Evolutionary conservation across 106 monocot species (phyloP).

Genomic region (Ottelia alismoides): DNA sequence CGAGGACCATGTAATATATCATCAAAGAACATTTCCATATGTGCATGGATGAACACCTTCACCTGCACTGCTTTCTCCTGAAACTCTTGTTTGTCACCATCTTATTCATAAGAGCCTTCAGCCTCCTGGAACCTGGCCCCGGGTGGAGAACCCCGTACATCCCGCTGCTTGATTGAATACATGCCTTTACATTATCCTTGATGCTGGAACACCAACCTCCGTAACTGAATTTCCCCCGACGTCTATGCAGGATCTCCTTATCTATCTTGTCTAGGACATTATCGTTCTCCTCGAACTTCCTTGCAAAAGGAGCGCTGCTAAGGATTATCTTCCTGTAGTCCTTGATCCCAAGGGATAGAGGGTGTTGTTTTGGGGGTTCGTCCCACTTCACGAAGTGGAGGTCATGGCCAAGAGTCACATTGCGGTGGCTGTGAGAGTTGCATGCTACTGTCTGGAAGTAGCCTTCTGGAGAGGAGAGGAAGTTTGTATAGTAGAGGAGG

Average conservation of each 20-base stretch:
- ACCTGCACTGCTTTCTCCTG: constrained; percentile 44
- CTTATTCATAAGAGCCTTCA: constrained; percentile 50
- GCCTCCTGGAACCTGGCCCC: constrained; percentile 61
- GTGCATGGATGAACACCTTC: no score
- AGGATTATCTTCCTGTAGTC: constrained; percentile 61
- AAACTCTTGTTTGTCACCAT: constrained; percentile 22
- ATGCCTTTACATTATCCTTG: not conserved
- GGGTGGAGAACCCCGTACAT: constrained; percentile 29
- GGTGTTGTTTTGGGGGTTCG: constrained; percentile 76
- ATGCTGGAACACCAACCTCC: constrained; percentile 67
- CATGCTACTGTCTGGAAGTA: constrained; percentile 88
- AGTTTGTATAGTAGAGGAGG: constrained; percentile 88
- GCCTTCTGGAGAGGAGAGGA: constrained; percentile 78
- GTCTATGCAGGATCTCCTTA: constrained; percentile 50
- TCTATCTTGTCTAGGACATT: constrained; percentile 73
- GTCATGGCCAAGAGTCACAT: constrained; percentile 69
- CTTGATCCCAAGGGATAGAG: constrained; percentile 34
- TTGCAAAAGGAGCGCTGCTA: constrained; percentile 44
- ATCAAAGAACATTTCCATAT: no score
- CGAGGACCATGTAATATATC: no score
- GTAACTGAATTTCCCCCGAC: constrained; percentile 22
- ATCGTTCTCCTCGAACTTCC: constrained; percentile 75
- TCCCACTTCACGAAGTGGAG: constrained; percentile 80
- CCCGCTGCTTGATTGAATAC: not conserved
- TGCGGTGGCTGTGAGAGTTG: constrained; percentile 45